Conservation (phyloP, 2,329 filamentous ascomycete genomes). For the Penicillium corylophilum region DNA sequence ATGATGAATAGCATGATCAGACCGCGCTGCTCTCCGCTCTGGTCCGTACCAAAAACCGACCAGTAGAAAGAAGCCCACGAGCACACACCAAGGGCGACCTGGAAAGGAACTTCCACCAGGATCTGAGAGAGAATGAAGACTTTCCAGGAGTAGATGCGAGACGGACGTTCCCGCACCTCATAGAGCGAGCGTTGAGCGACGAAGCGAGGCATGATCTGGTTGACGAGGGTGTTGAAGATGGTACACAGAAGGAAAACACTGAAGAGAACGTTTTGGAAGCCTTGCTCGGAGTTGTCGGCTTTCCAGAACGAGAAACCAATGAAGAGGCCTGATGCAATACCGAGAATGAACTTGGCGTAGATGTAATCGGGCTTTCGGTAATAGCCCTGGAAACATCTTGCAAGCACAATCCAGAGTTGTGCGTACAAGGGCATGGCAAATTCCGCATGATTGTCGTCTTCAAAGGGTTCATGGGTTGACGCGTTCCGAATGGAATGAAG, state of each 20-base stretch:
- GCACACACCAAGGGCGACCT: constrained; percentile 43
- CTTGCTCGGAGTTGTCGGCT: constrained; percentile 68
- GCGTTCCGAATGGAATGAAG: constrained; percentile 44
- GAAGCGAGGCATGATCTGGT: constrained; percentile 72
- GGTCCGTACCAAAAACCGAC: constrained; percentile 15
- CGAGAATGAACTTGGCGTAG: constrained; percentile 72
- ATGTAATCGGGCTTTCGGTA: constrained; percentile 84
- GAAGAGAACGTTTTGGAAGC: constrained; percentile 81
- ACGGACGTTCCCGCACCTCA: constrained; percentile 78
- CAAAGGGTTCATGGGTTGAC: constrained; percentile 54
- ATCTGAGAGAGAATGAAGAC: constrained; percentile 83
- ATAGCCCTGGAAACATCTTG: constrained; percentile 80
- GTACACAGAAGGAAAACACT: constrained; percentile 71
- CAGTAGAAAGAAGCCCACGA: constrained; percentile 25
- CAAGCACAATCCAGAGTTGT: constrained; percentile 65
- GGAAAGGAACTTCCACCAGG: constrained; percentile 80
- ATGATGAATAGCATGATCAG: constrained; percentile 23
- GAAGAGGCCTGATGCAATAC: constrained; percentile 62
- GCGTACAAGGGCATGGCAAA: constrained; percentile 69
- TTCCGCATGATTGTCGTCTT: constrained; percentile 57
- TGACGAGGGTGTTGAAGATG: constrained; percentile 52
- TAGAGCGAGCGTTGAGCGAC: constrained; percentile 76
- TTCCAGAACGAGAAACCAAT: constrained; percentile 78
- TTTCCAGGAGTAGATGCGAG: constrained; percentile 80
- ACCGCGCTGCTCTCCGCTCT: constrained; percentile 11